phyloP scores from a whole-genome alignment of 768 basidiomycete species.

The Tricholoma sp. region DNA sequence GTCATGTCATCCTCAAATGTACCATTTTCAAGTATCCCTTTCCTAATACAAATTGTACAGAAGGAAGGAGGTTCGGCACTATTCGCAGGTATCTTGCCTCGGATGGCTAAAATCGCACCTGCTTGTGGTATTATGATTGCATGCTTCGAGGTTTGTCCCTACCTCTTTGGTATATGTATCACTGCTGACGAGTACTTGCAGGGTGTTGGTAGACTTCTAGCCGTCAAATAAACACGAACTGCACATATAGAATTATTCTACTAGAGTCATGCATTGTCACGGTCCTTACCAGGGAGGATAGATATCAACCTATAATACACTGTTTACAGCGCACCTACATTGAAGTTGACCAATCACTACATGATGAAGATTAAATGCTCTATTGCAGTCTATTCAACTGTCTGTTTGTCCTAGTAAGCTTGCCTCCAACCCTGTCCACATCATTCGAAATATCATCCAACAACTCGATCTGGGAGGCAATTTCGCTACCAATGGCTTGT shows the following conservation, averaged over 20 bases:
- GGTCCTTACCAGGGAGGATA: background rate
- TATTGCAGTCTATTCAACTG: conserved; percentile 77
- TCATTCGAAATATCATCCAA: conserved; percentile 74
- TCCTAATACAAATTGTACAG: conserved; percentile 64
- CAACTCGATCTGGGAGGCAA: conserved; percentile 79
- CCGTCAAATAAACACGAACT: conserved; percentile 14
- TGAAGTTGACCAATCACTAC: background rate
- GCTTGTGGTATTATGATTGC: conserved; percentile 99
- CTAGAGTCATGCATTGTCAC: conserved; percentile 5
- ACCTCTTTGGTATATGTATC: background rate
- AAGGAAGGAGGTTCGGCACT: conserved; percentile 77
- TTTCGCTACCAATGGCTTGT: conserved; percentile 78
- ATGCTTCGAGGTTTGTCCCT: conserved; percentile 74
- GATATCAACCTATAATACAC: conserved; percentile 11
- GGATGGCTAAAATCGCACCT: conserved; percentile 93
- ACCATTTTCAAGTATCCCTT: conserved; percentile 48
- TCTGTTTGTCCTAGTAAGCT: conserved; percentile 75
- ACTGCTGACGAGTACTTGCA: conserved; percentile 20
- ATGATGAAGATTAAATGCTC: background rate
- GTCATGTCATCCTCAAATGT: conserved; percentile 53
- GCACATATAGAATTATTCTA: conserved; percentile 5
- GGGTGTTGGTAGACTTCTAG: conserved; percentile 57
- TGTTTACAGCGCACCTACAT: conserved; percentile 1
- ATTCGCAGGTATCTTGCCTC: conserved; percentile 81
- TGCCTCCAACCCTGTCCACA: conserved; percentile 73